Base-by-base conservation (phyloP, 306 rosid species). In the Gastrolobium villosum region DNA sequence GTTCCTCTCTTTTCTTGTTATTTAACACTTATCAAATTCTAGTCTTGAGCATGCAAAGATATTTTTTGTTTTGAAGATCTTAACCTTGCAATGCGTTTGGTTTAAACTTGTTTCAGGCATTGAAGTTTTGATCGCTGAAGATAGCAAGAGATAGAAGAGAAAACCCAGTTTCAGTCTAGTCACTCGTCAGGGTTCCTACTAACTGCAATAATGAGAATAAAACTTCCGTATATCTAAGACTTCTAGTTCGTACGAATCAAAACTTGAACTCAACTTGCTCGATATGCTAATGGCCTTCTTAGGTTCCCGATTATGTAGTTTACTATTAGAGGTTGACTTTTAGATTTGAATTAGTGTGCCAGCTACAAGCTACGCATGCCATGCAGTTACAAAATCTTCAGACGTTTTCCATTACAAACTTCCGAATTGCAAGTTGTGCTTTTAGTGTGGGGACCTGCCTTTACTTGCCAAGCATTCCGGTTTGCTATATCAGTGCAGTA, bases 31-130 rank as follows among this genome's bases (percentile, higher is more conserved):
- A 20, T 20, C 26, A 20, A 20, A 20, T 20, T 20, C 26, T 20
- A 20, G 26, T 20, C 26, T 20, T 65, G 32, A 45, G 10, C 31
- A 52, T 56, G 71, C 54, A 14, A 55, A 6, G 7, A 36, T 50
- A 53, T 26, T 62, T 56, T 39, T 78, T 35, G 39, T 72, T 75
- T 56, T 30, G 54, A 45, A 11, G 54, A 35, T 74, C 13, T 20
- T 66, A 67, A 75, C 41, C 49, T 39, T 61, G 34, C 49, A 43
- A 81, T 70, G 49, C 8, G 61, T 49, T 76, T 53, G 50, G n/a
- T 59, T 63, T 74, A 14, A 72, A 67, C 61, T 74, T 65, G 56
- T 84, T 70, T 75, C 90, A 89, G 91, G 97, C 78, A 8, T 77
- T 86, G 57, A 78, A 82, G 76, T 6, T 86, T 74, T 89, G 87